phyloP scores from a whole-genome alignment of 2,329 filamentous ascomycete genomes.

The Fusarium drepaniforme region DNA sequence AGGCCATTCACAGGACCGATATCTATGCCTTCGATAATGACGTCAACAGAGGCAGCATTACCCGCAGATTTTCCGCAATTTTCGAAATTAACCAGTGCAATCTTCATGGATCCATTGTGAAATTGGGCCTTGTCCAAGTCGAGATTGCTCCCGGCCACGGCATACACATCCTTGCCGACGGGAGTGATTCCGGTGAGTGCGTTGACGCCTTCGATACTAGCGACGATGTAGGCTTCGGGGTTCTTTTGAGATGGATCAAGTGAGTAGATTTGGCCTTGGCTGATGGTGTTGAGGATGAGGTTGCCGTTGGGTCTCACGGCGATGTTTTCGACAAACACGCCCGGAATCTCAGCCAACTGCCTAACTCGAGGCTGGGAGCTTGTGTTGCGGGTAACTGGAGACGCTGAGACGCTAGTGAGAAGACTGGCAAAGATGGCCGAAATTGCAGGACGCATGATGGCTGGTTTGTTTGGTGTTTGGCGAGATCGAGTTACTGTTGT shows the following conservation, averaged over 20 bases:
- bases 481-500: not conserved
- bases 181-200: not conserved
- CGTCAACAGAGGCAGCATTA: not conserved
- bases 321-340: constrained; percentile 12
- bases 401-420: not conserved
- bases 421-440: not conserved
- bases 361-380: not conserved
- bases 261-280: not conserved
- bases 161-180: constrained; percentile 1
- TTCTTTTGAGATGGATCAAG: not conserved
- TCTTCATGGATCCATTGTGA: not conserved
- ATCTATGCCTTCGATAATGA: not conserved
- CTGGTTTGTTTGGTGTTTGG: not conserved
- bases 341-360: not conserved
- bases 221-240: not conserved
- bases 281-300: constrained; percentile 11
- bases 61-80: not conserved
- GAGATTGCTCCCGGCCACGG: not conserved
- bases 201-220: not conserved
- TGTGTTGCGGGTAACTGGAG: not conserved
- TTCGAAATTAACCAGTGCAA: not conserved
- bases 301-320: constrained; percentile 7
- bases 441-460: not conserved
- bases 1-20: constrained; percentile 4
- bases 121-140: not conserved